Conservation (phyloP, 2,329 filamentous ascomycete genomes). For the Dothideomycetidae sp. region DNA sequence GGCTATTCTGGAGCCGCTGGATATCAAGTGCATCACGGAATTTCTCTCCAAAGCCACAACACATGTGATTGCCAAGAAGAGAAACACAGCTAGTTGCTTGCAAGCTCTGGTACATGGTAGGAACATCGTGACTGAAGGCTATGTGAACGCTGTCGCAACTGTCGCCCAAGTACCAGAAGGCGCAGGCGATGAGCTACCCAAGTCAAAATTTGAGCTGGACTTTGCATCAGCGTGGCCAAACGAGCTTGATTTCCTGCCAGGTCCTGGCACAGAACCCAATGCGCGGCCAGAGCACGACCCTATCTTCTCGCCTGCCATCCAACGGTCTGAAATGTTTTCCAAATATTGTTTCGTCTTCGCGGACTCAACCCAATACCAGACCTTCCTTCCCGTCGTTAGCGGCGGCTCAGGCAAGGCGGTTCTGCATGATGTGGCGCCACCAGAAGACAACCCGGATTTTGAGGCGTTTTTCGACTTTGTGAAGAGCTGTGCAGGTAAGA, state of each 20-base stretch:
- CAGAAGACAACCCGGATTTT: conserved; percentile 44
- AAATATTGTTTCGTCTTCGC: conserved; percentile 85
- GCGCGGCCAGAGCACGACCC: conserved; percentile 39
- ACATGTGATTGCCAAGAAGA: conserved; percentile 75
- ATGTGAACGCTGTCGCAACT: conserved; percentile 53
- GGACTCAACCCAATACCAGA: conserved; percentile 59
- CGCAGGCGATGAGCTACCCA: conserved; percentile 2
- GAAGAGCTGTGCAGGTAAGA: conserved; percentile 58
- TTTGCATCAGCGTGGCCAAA: conserved; percentile 71
- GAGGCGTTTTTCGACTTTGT: conserved; percentile 69
- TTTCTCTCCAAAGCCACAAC: conserved; percentile 61
- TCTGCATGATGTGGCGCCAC: conserved; percentile 45
- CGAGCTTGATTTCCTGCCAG: conserved; percentile 55
- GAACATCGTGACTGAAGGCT: conserved; percentile 60
- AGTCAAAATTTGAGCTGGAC: conserved; percentile 56
- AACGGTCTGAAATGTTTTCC: conserved; percentile 59
- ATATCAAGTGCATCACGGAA: conserved; percentile 68
- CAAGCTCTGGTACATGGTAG: conserved; percentile 73
- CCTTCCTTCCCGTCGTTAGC: conserved; percentile 58
- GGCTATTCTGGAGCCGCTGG: conserved; percentile 61
- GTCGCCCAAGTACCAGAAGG: conserved; percentile 31
- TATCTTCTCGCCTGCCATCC: conserved; percentile 57
- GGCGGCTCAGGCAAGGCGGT: conserved; percentile 73
- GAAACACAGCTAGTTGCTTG: conserved; percentile 76
- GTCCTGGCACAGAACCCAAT: conserved; percentile 60